Evolutionary conservation across 78 protist genomes (phyloP).

Genomic region (Chrysochromulina parva): DNA sequence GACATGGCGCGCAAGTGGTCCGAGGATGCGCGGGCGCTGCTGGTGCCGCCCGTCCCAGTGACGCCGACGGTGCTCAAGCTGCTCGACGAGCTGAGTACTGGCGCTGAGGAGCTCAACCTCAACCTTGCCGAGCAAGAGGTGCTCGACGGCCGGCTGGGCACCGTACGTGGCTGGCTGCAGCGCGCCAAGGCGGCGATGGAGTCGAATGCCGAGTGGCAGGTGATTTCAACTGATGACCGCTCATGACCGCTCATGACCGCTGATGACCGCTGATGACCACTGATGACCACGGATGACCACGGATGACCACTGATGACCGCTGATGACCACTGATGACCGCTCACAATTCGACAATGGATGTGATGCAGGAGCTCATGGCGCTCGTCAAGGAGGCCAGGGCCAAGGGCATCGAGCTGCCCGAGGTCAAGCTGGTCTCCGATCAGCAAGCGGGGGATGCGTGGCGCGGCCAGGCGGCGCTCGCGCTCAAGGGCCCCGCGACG

Average conservation of each 20-base stretch:
- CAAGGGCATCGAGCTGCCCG: too few species aligned
- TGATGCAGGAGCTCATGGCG: neutral
- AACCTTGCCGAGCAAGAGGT: neutral
- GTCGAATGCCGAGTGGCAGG: neutral
- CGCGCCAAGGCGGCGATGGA: neutral
- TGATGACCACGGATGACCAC: too few species aligned
- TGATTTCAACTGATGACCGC: too few species aligned
- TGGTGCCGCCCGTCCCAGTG: too few species aligned
- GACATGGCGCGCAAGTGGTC: neutral
- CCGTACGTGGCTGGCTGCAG: neutral
- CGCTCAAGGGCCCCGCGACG: neutral
- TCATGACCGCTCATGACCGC: too few species aligned
- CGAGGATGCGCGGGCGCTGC: too few species aligned
- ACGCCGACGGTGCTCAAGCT: too few species aligned
- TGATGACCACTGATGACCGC: too few species aligned
- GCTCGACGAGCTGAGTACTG: too few species aligned
- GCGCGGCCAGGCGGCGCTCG: neutral
- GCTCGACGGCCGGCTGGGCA: neutral
- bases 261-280: too few species aligned
- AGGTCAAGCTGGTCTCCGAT: too few species aligned
- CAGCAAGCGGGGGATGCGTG: neutral
- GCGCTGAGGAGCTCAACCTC: neutral
- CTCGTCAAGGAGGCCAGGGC: neutral
- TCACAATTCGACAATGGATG: neutral
- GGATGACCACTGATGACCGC: too few species aligned